Percentiles rank a stretch among this genome's conserved stretches.
Conservation (phyloP, 768 basidiomycete species). For the Austroboletus festivus region DNA sequence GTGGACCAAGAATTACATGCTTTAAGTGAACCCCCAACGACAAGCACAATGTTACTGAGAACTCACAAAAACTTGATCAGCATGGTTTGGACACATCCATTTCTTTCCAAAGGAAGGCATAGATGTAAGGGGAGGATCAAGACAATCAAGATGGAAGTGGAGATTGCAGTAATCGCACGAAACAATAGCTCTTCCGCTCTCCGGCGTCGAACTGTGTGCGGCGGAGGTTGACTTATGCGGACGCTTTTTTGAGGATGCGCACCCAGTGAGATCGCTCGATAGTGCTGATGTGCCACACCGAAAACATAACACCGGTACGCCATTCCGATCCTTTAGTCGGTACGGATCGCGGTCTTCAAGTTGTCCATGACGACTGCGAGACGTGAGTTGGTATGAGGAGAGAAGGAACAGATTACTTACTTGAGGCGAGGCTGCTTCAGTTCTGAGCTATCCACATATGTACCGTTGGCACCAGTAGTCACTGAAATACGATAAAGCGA, state of each 20-base stretch:
- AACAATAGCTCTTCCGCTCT: constrained; percentile 72
- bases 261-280: constrained; percentile 49
- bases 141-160: constrained; percentile 96
- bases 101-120: constrained; percentile 88
- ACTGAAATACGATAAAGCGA: constrained; percentile 47
- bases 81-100: constrained; percentile 99
- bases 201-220: constrained; percentile 40
- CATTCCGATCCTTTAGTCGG: constrained; percentile 81
- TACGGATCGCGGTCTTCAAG: constrained; percentile 89
- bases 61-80: constrained; percentile 80
- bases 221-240: constrained; percentile 45
- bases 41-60: background rate
- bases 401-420: constrained; percentile 45
- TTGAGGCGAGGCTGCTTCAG: constrained; percentile 76
- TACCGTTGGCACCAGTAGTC: constrained; percentile 70
- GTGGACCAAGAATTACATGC: constrained; percentile 10
- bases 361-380: constrained; percentile 73
- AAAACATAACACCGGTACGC: constrained; percentile 84
- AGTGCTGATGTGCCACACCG: constrained; percentile 82
- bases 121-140: constrained; percentile 82
- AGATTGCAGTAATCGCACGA: constrained; percentile 94
- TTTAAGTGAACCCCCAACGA: background rate
- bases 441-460: constrained; percentile 79
- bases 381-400: constrained; percentile 2
- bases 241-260: constrained; percentile 52